These are phyloP conservation scores for Aspergillus fructus DNA, from an alignment of 2,329 filamentous ascomycete species.

Conservation along the genomic window DNA sequence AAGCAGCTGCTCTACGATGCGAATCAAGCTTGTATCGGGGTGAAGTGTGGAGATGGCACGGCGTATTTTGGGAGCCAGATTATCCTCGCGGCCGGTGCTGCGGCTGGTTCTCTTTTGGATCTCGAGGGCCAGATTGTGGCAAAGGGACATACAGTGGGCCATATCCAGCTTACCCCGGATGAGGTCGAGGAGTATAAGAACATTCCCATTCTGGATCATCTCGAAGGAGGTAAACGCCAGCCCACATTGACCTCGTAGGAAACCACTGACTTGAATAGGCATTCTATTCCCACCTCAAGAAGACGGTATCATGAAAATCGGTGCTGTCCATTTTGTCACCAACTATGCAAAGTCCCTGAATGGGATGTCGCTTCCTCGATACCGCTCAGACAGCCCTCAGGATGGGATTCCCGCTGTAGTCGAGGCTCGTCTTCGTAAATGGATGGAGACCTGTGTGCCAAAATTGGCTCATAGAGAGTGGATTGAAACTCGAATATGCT, in stretches of 20 bases:
- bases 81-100: conserved; percentile 1
- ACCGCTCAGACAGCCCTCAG: conserved; percentile 2
- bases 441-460: conserved; percentile 4
- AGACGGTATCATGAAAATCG: conserved; percentile 6
- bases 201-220: conserved; percentile 34
- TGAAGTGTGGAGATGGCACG: not conserved
- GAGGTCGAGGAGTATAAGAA: conserved; percentile 34
- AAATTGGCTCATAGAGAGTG: not conserved
- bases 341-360: conserved; percentile 1
- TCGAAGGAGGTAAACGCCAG: conserved; percentile 18
- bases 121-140: conserved; percentile 4
- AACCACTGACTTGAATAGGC: conserved; percentile 1
- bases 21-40: not conserved
- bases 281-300: conserved; percentile 33
- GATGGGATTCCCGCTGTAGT: conserved; percentile 1
- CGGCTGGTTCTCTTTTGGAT: not conserved
- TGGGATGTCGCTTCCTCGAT: conserved; percentile 3
- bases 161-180: conserved; percentile 25
- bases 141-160: conserved; percentile 19
- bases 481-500: conserved; percentile 1
- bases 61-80: not conserved
- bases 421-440: conserved; percentile 1
- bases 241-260: not conserved
- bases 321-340: conserved; percentile 6
- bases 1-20: conserved; percentile 1